A percentile compares a stretch with the other conserved stretches of the same genome.
phyloP scores from a whole-genome alignment of 495 filamentous ascomycete species.

The Parathielavia hyrcaniae region DNA sequence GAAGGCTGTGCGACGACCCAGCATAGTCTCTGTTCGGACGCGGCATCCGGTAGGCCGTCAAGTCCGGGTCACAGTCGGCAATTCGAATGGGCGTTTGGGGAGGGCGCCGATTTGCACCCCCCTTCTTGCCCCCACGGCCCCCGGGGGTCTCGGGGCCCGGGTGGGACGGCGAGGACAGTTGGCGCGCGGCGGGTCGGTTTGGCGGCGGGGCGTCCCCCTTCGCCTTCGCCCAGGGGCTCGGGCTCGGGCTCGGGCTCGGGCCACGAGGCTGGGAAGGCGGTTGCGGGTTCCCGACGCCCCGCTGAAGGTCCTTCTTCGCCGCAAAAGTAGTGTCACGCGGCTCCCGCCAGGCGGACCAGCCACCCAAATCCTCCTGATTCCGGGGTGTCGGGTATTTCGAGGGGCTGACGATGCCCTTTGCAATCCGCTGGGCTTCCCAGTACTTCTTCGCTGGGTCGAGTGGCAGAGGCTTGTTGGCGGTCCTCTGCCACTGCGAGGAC shows the following conservation, averaged over 20 bases:
- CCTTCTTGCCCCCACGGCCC: not conserved
- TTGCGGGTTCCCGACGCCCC: no score
- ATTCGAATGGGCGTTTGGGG: not conserved
- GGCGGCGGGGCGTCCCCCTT: no score
- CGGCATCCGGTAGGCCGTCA: conserved; percentile 2
- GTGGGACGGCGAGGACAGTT: not conserved
- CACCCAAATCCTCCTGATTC: not conserved
- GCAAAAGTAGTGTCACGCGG: no score
- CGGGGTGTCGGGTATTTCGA: not conserved
- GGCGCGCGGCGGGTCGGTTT: no score
- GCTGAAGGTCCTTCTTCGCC: not conserved
- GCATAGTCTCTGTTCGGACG: conserved; percentile 12
- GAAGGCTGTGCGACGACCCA: conserved; percentile 13
- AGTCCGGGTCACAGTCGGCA: not conserved
- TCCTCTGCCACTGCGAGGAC: not conserved
- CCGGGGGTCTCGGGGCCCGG: not conserved
- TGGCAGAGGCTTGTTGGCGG: not conserved
- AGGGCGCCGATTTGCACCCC: no score
- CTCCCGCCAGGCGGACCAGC: not conserved
- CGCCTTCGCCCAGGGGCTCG: no score
- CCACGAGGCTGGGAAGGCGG: not conserved
- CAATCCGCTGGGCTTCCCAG: conserved; percentile 1
- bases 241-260: no score
- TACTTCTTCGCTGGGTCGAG: not conserved
- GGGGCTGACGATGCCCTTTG: not conserved